A percentile compares a stretch with the other conserved stretches of the same genome.
Conservation (phyloP, 148 eudicot species). For the Fallopia convolvulus region DNA sequence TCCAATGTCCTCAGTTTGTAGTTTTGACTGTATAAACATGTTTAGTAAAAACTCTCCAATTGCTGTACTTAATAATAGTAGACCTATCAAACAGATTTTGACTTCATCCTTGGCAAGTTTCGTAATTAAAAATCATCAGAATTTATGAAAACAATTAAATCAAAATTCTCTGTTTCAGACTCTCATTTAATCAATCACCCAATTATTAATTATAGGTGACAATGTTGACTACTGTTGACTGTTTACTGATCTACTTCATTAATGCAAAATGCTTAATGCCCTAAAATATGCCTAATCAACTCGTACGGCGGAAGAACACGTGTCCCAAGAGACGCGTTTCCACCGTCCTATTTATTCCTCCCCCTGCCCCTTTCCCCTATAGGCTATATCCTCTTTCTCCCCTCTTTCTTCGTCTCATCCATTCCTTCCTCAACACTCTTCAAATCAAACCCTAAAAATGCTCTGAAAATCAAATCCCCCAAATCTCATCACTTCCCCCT, state of each 20-base stretch:
- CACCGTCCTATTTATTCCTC: conserved; percentile 8
- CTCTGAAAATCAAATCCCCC: background rate
- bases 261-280: background rate
- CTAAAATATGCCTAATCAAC: background rate
- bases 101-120: background rate
- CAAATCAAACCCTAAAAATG: background rate
- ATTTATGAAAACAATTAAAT: too few species aligned
- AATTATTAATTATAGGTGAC: too few species aligned
- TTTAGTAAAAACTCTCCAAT: too few species aligned
- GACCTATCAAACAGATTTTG: background rate
- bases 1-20: too few species aligned
- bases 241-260: background rate
- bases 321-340: conserved; percentile 5
- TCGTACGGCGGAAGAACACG: background rate
- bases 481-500: background rate
- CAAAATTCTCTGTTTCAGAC: too few species aligned
- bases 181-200: too few species aligned
- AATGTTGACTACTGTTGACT: background rate
- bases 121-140: too few species aligned
- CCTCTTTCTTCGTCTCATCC: background rate
- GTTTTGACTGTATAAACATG: too few species aligned
- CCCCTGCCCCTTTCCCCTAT: background rate
- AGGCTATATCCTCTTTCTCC: background rate
- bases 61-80: background rate
- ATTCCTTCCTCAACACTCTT: background rate